phyloP scores from a whole-genome alignment of 2,329 filamentous ascomycete species.

The Ramularia collo-cygni region DNA sequence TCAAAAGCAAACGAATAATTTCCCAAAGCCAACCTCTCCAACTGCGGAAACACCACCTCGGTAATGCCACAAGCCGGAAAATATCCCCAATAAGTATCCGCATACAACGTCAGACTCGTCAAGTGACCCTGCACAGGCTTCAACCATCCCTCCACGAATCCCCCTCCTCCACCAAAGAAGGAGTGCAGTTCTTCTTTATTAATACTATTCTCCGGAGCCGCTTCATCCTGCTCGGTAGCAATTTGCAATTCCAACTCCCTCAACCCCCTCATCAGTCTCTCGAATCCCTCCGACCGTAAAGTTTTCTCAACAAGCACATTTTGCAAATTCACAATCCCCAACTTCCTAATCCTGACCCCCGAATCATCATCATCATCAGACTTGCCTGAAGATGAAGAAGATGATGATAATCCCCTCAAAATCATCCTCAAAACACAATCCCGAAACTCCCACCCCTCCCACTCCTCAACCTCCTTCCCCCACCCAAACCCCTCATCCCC shows the following conservation, averaged over 20 bases:
- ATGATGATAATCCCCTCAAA: too few species aligned
- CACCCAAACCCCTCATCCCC: not conserved
- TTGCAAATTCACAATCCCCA: conserved; percentile 24
- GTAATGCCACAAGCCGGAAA: conserved; percentile 34
- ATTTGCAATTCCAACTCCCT: conserved; percentile 19
- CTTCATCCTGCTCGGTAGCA: conserved; percentile 16
- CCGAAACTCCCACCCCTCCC: not conserved
- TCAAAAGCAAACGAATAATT: conserved; percentile 40
- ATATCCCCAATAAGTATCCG: conserved; percentile 35
- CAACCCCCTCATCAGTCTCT: conserved; percentile 12
- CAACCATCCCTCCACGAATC: conserved; percentile 21
- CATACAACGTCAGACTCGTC: conserved; percentile 36
- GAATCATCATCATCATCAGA: too few species aligned
- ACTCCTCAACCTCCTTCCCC: not conserved
- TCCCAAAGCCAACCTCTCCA: conserved; percentile 36
- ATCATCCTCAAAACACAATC: not conserved
- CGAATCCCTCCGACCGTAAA: conserved; percentile 15
- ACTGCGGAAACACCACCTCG: conserved; percentile 32
- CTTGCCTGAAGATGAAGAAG: too few species aligned
- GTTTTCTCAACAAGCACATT: conserved; percentile 9
- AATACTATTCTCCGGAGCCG: conserved; percentile 13
- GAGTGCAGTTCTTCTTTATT: conserved; percentile 11
- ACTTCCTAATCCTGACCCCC: conserved; percentile 7
- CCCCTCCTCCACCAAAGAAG: conserved; percentile 19
- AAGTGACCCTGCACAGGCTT: conserved; percentile 17